Conservation (phyloP, 202 grass and related monocot genomes). For the Setaria viridis region DNA sequence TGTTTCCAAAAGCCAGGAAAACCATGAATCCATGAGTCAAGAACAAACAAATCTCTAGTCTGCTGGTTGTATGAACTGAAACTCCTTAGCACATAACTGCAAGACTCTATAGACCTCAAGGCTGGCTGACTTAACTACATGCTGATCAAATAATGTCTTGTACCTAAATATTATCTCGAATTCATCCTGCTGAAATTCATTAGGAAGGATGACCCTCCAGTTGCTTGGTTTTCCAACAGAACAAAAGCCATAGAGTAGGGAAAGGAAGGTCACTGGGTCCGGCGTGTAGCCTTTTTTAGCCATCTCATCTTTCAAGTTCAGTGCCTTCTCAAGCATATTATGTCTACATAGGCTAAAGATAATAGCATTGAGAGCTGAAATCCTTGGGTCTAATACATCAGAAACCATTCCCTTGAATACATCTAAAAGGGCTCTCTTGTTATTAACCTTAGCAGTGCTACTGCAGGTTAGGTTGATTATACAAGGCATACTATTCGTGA, state of each 20-base stretch:
- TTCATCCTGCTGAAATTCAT: conserved; percentile 61
- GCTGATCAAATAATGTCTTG: conserved; percentile 56
- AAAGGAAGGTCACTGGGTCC: conserved; percentile 67
- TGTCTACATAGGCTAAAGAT: conserved; percentile 82
- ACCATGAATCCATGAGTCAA: conserved; percentile 27
- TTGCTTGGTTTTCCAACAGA: conserved; percentile 61
- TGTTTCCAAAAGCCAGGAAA: conserved; percentile 10
- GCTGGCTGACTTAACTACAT: conserved; percentile 49
- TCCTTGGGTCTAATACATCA: conserved; percentile 59
- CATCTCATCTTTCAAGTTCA: conserved; percentile 73
- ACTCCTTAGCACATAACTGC: conserved; percentile 52
- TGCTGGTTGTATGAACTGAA: conserved; percentile 22
- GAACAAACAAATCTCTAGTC: conserved; percentile 33
- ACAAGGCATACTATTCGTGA: conserved; percentile 45
- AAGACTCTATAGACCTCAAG: conserved; percentile 57
- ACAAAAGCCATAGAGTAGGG: conserved; percentile 87
- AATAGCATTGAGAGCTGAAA: conserved; percentile 67
- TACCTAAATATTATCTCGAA: conserved; percentile 53
- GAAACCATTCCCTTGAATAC: conserved; percentile 59
- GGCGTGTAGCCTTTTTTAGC: conserved; percentile 51
- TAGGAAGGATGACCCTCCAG: conserved; percentile 55
- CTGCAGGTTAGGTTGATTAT: conserved; percentile 43
- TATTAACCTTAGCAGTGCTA: conserved; percentile 38
- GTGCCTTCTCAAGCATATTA: conserved; percentile 75
- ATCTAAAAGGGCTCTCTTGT: conserved; percentile 54